Evolutionary conservation across 2,329 filamentous ascomycete species (phyloP), one percentile per base, ranked within the genome.

Genomic region (Colletotrichum lini): DNA sequence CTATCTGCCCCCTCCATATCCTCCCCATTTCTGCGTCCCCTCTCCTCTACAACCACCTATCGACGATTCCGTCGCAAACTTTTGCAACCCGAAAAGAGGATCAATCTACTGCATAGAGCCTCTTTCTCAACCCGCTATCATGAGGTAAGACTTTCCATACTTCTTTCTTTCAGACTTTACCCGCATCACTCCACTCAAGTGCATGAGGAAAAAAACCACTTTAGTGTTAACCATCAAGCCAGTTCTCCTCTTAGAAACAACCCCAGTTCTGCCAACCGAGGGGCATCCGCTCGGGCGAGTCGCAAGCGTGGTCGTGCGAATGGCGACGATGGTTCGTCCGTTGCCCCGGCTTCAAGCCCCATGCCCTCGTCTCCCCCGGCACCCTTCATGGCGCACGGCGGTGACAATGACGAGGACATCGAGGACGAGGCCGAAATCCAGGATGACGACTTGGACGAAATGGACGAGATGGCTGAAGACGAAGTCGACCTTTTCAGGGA

Each of bases 171-270:
- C n/a, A 23, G 18, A 13, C 26, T 35, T 18, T 8, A 26, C 18
- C 30, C 16, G 16, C 26, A 47, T 60, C 23, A 38, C 35, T 68
- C 64, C 58, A 53, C 52, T 38, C 13, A 23, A 47, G 23, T 35
- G 38, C 7, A 40, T 30, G 30, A 42, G 60, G 30, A 47, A 71
- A 56, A 64, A 59, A 58, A 38, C 35, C 16, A 63, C 23, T 58
- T 60, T 13, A 44, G n/a, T 60, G 62, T 72, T 74, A 59, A 74
- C 45, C 59, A 49, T 15, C 65, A n/a, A 54, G 59, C 30, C 79
- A 97, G 94, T 86, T 97, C 94, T 81, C 95, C 95, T 80, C 88
- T 97, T 72, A 91, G 92, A 82, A 88, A 91, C 76, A 94, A 91
- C 83, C 92, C 93, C 86, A 91, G 92, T 72, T 95, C 95, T 74